Base-by-base conservation (phyloP, 768 basidiomycete species). In the Tulasnella calospora region DNA sequence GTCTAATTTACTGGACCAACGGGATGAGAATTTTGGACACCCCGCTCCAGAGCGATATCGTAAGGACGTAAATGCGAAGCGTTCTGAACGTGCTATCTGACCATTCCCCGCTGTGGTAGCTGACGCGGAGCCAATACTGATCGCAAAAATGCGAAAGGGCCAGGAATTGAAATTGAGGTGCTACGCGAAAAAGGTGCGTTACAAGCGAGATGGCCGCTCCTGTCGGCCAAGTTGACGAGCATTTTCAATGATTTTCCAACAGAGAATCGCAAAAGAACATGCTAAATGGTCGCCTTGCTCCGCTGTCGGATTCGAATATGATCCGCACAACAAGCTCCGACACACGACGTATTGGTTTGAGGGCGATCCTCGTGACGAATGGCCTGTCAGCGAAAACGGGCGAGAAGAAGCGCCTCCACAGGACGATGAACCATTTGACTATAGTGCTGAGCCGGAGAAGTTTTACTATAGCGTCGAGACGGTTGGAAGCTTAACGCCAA, bases 261-360 rank as follows among this genome's bases (percentile, higher is more conserved):
- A 40, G 97, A 97, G 97, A 57, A 92, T 98, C 79, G 95, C 97
- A 4, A 98, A 98, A 87, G 95, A 98, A 83, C 98, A 99, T 83
- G 96, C 98, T 17, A 99, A 99, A 85, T 99, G 97, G 95, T 97
- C 95, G 0, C 97, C 98, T 17, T 94, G 96, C 79, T 93, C 95
- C 1, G 95, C 98, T 10, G 92, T 99, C 23, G 90, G 92, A 10
- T 99, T 97, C 81, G 98, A 99, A 86, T 99, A 99, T 80, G 98
- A 99, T 84, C 98, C 98, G 17, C 89, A 98, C 87, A 99, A 99
- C 86, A 95, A 95, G 84, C 87, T 99, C 41, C 90, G 96, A 75
- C 98, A 99, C 85, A 99, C 98, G 3, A 90, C 92, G 2, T 90
- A 98, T 84, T 99, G 98, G 98, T 94, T 88, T 83, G 98, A 99